phyloP scores from a whole-genome alignment of 106 monocot genomes.

The Dioscorea dumetorum region DNA sequence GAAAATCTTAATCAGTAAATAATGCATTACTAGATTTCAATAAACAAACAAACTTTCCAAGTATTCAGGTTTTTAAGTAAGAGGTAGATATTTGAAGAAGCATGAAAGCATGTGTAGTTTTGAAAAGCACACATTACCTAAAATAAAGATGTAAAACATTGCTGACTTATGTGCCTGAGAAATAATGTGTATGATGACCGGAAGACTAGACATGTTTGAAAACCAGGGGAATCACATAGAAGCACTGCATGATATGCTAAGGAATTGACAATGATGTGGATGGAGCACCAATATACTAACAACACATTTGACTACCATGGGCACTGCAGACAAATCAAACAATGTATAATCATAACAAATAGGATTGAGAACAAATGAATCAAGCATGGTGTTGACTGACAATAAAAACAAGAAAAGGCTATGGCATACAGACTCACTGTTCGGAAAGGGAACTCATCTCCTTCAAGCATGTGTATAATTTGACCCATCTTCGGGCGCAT shows the following conservation, averaged over 20 bases:
- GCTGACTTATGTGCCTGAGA: too few relatives aligned
- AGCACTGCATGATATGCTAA: neutral
- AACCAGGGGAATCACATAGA: too few relatives aligned
- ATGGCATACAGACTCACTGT: conserved; percentile 23
- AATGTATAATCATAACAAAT: neutral
- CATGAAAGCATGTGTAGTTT: too few relatives aligned
- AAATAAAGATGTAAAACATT: too few relatives aligned
- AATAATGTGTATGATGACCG: too few relatives aligned
- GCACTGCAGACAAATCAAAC: neutral
- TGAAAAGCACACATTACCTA: too few relatives aligned
- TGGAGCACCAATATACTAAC: neutral
- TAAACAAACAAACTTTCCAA: too few relatives aligned
- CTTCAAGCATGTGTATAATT: conserved; percentile 83
- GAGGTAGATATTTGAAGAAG: too few relatives aligned
- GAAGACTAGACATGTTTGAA: too few relatives aligned
- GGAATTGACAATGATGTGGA: neutral
- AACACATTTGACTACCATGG: neutral
- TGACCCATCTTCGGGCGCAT: conserved; percentile 85
- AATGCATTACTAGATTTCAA: too few relatives aligned
- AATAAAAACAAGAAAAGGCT: neutral
- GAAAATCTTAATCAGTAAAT: too few relatives aligned
- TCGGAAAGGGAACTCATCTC: conserved; percentile 83
- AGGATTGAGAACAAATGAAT: neutral
- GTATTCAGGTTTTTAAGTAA: too few relatives aligned
- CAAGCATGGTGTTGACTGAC: neutral